These are phyloP conservation scores for Acanthamoeba castellanii DNA, from an alignment of 208 protist genomes.

Conservation along the genomic window DNA sequence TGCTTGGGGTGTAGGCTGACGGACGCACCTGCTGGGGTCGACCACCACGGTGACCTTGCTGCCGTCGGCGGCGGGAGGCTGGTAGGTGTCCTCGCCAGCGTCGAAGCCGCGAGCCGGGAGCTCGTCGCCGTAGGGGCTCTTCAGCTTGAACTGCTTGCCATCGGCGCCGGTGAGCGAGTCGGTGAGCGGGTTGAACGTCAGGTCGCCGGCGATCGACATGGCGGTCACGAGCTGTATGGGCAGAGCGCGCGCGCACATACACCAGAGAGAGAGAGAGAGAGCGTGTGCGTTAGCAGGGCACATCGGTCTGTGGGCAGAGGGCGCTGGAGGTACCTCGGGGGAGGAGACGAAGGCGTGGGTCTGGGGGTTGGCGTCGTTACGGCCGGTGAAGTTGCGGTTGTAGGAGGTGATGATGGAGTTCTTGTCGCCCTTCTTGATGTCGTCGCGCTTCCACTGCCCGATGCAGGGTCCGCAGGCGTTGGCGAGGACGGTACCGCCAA, in stretches of 20 bases:
- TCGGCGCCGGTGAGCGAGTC: constrained; percentile 86
- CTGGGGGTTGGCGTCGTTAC: constrained; percentile 91
- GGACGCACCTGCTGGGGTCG: constrained; percentile 73
- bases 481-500: constrained; percentile 90
- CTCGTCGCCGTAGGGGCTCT: constrained; percentile 85
- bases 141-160: constrained; percentile 87
- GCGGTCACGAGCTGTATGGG: constrained; percentile 87
- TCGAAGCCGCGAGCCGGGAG: constrained; percentile 88
- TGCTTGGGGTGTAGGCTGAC: too few species aligned
- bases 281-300: not conserved
- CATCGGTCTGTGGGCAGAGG: not conserved
- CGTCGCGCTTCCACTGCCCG: constrained; percentile 92
- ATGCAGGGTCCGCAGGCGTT: constrained; percentile 95
- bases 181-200: constrained; percentile 91
- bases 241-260: not conserved
- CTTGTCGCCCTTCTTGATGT: constrained; percentile 86
- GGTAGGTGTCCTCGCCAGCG: constrained; percentile 85
- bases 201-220: constrained; percentile 88
- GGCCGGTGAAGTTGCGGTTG: constrained; percentile 93
- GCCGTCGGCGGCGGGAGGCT: constrained; percentile 84
- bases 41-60: constrained; percentile 84
- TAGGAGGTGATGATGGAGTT: constrained; percentile 95
- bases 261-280: not conserved
- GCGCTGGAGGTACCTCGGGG: constrained; percentile 84
- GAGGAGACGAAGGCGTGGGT: constrained; percentile 94